Percentiles rank a stretch among this genome's conserved stretches.
Conservation (phyloP, 768 basidiomycete genomes). For the Tylopilus balloui region DNA sequence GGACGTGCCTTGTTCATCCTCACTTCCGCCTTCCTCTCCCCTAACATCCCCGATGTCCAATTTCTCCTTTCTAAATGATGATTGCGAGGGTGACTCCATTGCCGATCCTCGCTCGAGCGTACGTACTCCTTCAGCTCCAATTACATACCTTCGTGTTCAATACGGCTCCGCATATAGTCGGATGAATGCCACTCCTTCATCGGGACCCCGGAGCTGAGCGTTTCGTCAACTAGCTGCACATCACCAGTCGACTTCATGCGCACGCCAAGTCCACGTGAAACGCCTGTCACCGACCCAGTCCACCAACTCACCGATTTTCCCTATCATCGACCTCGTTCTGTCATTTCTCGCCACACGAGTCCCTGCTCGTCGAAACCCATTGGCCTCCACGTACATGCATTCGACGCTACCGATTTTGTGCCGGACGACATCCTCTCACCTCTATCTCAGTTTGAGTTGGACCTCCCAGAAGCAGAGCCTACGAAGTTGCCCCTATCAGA, state of each 20-base stretch:
- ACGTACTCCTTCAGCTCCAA: conserved; percentile 17
- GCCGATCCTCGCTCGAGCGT: conserved; percentile 27
- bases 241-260: conserved; percentile 11
- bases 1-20: conserved; percentile 18
- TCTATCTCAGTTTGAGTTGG: conserved; percentile 25
- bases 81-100: conserved; percentile 7
- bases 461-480: conserved; percentile 18
- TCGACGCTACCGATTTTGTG: neutral
- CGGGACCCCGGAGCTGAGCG: conserved; percentile 13
- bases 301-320: neutral
- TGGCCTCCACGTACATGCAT: neutral
- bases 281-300: neutral
- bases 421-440: conserved; percentile 13
- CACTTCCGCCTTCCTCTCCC: conserved; percentile 41
- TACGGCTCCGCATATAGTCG: conserved; percentile 12
- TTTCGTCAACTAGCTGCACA: conserved; percentile 7
- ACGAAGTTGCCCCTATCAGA: conserved; percentile 20
- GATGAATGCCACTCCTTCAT: conserved; percentile 1
- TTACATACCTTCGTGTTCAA: neutral
- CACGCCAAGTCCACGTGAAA: neutral
- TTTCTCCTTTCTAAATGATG: conserved; percentile 33
- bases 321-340: neutral
- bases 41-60: conserved; percentile 40
- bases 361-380: neutral
- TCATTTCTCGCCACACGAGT: neutral